These are phyloP conservation scores for Glutinoglossum americanum DNA, from an alignment of 495 filamentous ascomycete species.

Conservation along the genomic window DNA sequence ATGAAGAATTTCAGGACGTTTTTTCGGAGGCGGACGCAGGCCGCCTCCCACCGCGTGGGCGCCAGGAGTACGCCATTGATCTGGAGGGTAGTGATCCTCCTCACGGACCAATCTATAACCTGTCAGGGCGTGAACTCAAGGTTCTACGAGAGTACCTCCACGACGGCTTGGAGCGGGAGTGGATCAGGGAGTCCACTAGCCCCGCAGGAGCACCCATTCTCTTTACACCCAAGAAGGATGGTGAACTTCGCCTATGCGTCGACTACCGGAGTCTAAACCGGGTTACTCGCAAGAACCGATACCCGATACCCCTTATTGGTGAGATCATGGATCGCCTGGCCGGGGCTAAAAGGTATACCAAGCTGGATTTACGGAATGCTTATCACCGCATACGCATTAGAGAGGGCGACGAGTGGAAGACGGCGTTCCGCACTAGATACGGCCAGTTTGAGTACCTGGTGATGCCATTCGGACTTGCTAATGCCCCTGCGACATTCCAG, in stretches of 20 bases:
- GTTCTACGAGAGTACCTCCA: background rate
- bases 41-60: background rate
- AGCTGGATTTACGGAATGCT: background rate
- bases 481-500: slow-evolving; percentile 1
- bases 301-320: slow-evolving; percentile 4
- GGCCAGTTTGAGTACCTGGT: slow-evolving; percentile 2
- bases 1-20: background rate
- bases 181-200: background rate
- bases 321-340: slow-evolving; percentile 2
- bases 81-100: background rate
- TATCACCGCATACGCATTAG: background rate
- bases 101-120: background rate
- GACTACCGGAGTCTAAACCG: slow-evolving; percentile 7
- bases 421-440: background rate
- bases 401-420: slow-evolving; percentile 3
- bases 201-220: slow-evolving; percentile 5
- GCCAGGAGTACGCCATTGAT: background rate
- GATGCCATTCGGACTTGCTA: background rate
- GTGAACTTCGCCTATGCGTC: slow-evolving; percentile 6
- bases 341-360: background rate
- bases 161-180: background rate
- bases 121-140: background rate
- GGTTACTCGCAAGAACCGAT: slow-evolving; percentile 6
- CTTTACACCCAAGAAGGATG: slow-evolving; percentile 10
- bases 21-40: background rate